phyloP scores from a whole-genome alignment of 805 yeast species.

The Zygosaccharomyces pseudorouxii region DNA sequence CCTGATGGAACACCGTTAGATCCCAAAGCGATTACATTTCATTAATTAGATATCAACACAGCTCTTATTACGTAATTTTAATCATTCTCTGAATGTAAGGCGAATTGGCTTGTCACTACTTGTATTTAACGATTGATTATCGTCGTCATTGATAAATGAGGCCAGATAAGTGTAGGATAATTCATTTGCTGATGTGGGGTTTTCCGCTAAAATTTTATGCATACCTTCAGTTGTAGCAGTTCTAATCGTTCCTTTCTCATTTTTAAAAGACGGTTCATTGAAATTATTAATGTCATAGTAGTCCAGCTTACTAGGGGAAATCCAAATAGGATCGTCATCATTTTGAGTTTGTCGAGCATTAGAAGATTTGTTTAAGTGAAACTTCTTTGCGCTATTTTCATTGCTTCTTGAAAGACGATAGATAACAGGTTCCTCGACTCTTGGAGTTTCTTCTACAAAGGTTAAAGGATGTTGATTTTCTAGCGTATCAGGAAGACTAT shows the following conservation, averaged over 20 bases:
- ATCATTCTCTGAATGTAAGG: slow-evolving; percentile 13
- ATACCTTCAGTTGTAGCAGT: not conserved
- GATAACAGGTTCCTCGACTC: slow-evolving; percentile 12
- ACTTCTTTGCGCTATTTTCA: not conserved
- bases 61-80: not conserved
- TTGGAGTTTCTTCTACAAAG: not conserved
- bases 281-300: slow-evolving; percentile 18
- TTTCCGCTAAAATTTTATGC: not conserved
- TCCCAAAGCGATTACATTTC: slow-evolving; percentile 55
- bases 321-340: slow-evolving; percentile 34
- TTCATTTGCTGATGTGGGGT: slow-evolving; percentile 8
- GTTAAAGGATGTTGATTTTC: not conserved
- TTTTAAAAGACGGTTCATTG: slow-evolving; percentile 2
- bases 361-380: not conserved
- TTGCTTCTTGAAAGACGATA: slow-evolving; percentile 12
- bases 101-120: slow-evolving; percentile 23
- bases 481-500: not conserved
- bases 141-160: slow-evolving; percentile 21
- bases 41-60: not conserved
- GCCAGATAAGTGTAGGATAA: slow-evolving; percentile 44
- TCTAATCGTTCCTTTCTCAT: not conserved
- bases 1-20: slow-evolving; percentile 65
- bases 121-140: slow-evolving; percentile 10
- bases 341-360: not conserved
- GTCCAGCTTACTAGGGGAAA: slow-evolving; percentile 33